Conservation (phyloP, 768 basidiomycete genomes). For the Macrocybe gigantea region DNA sequence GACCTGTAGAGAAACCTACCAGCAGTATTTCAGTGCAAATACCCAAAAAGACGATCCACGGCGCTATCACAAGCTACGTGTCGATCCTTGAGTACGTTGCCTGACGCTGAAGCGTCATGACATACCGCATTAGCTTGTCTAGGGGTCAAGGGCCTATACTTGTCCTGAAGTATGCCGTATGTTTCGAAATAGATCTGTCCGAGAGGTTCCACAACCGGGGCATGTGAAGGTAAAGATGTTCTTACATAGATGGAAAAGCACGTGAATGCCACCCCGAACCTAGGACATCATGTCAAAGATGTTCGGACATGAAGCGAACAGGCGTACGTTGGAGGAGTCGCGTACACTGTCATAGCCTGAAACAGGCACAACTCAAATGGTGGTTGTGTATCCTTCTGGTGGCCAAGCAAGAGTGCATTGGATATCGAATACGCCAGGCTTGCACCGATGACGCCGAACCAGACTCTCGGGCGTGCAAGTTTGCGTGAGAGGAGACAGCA, state of each 20-base stretch:
- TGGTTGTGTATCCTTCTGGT: slow-evolving; percentile 15
- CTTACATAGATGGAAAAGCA: too few species aligned
- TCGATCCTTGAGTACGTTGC: too few species aligned
- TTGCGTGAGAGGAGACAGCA: slow-evolving; percentile 7
- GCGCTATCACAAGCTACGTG: slow-evolving; percentile 3
- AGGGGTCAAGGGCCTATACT: too few species aligned
- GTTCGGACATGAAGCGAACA: too few species aligned
- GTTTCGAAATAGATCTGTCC: too few species aligned
- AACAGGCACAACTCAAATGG: slow-evolving; percentile 16
- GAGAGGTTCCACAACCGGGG: too few species aligned
- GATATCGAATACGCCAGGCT: slow-evolving; percentile 17
- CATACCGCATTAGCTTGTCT: too few species aligned
- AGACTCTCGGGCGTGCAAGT: slow-evolving; percentile 11
- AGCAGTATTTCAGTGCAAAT: slow-evolving; percentile 3
- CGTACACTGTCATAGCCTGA: slow-evolving; percentile 20
- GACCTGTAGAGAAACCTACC: slow-evolving; percentile 1
- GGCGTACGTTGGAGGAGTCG: slow-evolving; percentile 17
- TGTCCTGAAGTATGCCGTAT: too few species aligned
- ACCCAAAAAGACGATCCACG: slow-evolving; percentile 4
- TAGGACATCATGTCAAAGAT: too few species aligned
- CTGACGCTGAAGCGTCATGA: too few species aligned
- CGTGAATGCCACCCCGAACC: too few species aligned
- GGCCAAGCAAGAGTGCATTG: slow-evolving; percentile 15
- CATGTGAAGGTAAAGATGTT: too few species aligned
- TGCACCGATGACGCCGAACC: slow-evolving; percentile 16